Evolutionary conservation across 1,139 yeast genomes (phyloP).

Genomic region (Pichia sp.): DNA sequence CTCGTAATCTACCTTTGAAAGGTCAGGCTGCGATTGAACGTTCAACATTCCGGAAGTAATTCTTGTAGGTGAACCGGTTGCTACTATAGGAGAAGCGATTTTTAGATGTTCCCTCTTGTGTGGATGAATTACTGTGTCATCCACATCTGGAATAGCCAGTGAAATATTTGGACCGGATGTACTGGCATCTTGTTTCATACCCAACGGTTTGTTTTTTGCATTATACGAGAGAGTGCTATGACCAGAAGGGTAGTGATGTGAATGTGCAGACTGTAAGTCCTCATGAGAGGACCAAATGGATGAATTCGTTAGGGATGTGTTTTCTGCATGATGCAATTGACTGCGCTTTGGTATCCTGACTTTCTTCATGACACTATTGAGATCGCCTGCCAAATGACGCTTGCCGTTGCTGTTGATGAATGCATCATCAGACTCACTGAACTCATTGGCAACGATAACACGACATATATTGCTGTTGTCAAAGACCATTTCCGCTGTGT

Average conservation of each 20-base stretch:
- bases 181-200: constrained; percentile 10
- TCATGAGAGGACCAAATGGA: constrained; percentile 22
- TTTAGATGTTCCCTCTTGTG: constrained; percentile 24
- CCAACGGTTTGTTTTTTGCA: constrained; percentile 15
- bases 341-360: constrained; percentile 12
- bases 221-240: neutral
- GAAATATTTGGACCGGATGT: constrained; percentile 18
- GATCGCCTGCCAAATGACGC: constrained; percentile 24
- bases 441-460: constrained; percentile 47
- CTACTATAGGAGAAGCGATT: constrained; percentile 32
- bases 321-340: neutral
- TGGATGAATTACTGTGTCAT: constrained; percentile 29
- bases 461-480: constrained; percentile 51
- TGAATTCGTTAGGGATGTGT: constrained; percentile 1
- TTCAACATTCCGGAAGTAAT: constrained; percentile 69
- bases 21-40: constrained; percentile 29
- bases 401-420: constrained; percentile 20
- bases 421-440: constrained; percentile 10
- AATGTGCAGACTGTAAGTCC: neutral
- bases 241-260: neutral
- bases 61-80: constrained; percentile 40
- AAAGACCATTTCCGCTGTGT: constrained; percentile 58
- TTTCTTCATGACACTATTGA: constrained; percentile 25
- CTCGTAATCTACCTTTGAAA: constrained; percentile 29
- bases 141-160: constrained; percentile 25